phyloP scores from a whole-genome alignment of 306 rosid species.

The Delonix regia region DNA sequence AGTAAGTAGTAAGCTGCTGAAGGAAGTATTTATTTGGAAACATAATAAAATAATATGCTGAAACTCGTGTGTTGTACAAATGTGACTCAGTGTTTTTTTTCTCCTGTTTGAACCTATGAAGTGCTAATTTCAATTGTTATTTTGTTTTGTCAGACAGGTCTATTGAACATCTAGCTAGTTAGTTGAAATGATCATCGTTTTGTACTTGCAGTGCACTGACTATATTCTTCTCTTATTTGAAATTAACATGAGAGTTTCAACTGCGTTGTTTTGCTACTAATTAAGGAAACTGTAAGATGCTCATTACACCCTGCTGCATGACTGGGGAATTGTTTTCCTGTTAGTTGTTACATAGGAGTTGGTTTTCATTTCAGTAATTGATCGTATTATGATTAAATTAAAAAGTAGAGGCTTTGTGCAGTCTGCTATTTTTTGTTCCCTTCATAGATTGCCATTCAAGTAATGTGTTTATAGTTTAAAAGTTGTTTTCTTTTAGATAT shows the following conservation, averaged over 20 bases:
- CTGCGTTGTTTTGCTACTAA: neutral
- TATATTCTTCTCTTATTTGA: neutral
- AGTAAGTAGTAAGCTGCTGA: neutral
- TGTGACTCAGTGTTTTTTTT: neutral
- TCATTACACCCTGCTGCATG: neutral
- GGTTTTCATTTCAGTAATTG: neutral
- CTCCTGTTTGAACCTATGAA: neutral
- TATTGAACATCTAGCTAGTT: neutral
- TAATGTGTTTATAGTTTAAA: neutral
- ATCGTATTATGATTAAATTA: neutral
- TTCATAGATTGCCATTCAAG: neutral
- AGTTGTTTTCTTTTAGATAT: neutral
- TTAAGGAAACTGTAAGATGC: neutral
- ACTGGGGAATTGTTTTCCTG: neutral
- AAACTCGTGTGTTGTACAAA: neutral
- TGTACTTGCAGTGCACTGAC: neutral
- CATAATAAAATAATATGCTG: neutral
- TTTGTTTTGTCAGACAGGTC: conserved; percentile 6
- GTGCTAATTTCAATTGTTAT: neutral
- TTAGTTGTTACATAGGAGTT: neutral
- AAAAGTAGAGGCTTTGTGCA: neutral
- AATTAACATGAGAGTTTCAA: neutral
- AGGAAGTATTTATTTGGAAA: neutral
- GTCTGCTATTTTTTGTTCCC: neutral
- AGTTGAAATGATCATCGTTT: neutral